Base-by-base conservation (phyloP, 257 asterid species). In the Nicotiana paniculata region DNA sequence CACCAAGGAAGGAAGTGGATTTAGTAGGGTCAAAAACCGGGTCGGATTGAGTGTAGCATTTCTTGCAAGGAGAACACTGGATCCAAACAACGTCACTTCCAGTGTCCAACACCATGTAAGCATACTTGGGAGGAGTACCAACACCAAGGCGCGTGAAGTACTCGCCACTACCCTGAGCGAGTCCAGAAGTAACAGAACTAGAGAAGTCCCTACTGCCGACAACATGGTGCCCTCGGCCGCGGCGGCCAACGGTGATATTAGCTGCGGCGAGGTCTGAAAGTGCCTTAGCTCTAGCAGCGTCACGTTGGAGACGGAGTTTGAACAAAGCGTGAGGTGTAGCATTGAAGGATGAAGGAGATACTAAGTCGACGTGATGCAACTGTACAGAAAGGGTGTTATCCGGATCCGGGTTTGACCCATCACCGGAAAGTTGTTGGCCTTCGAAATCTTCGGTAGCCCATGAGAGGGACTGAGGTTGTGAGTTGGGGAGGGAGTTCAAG, bases 91-190 rank as follows among this genome's bases (percentile, higher is more conserved):
- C 90, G 87, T 95, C 98, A 86, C 97, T 92, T 0, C 99, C 99
- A 0, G 99, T 95, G 83, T 95, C 99, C 26, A 93, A 88, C 66
- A 93, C 97, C 97, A 93, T 90, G 91, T 86, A 92, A 9, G 85
- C 90, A 55, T 89, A 86, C 79, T 84, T 90, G 0, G 98, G 67
- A 3, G 99, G 98, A 0, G 98, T 92, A 3, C 99, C 97, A 0
- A 95, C 65, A 12, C 99, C 99, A 18, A 95, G 33, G 85, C 98
- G 96, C 5, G 99, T 95, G 99, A 95, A 95, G 86, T 95, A 93
- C 91, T 95, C 99, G 1, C 97, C 98, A 62, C 97, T 95, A 4
- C 98, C 98, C 85, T 91, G 95, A 9, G 94, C 83, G 18, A 92
- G 90, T 0, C 99, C 98, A 64, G 98, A 93, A 43, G 87, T 54